These are phyloP conservation scores for Bidens hawaiensis DNA, from an alignment of 140 eudicot genomes.

Conservation along the genomic window DNA sequence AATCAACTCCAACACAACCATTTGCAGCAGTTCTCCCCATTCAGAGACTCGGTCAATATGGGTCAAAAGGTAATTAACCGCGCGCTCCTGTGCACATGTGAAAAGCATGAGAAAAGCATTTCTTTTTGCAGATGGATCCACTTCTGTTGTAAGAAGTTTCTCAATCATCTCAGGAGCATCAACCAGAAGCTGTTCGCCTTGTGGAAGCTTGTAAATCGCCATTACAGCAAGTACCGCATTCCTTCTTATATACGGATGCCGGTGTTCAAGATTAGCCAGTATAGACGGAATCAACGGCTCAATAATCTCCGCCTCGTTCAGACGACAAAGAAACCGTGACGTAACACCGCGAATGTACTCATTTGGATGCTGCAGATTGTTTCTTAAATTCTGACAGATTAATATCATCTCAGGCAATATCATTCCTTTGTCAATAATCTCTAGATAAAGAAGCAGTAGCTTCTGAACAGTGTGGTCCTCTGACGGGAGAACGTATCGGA, in stretches of 20 bases:
- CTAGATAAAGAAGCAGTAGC: slow-evolving; percentile 50
- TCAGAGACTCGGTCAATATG: slow-evolving; percentile 54
- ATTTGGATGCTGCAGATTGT: slow-evolving; percentile 61
- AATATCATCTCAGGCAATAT: slow-evolving; percentile 64
- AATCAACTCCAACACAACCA: slow-evolving; percentile 65
- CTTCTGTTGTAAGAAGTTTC: slow-evolving; percentile 54
- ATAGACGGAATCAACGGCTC: slow-evolving; percentile 69
- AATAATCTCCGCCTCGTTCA: slow-evolving; percentile 54
- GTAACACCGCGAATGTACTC: slow-evolving; percentile 73
- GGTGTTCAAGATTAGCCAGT: slow-evolving; percentile 53
- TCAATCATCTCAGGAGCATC: slow-evolving; percentile 71
- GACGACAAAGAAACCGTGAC: slow-evolving; percentile 60
- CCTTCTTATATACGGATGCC: slow-evolving; percentile 62
- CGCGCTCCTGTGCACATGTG: slow-evolving; percentile 62
- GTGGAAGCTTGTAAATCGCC: slow-evolving; percentile 67
- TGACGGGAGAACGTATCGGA: slow-evolving; percentile 62
- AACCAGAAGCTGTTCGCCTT: slow-evolving; percentile 58
- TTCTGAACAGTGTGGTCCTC: slow-evolving; percentile 69
- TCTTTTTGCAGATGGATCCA: slow-evolving; percentile 64
- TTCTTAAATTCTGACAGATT: slow-evolving; percentile 61
- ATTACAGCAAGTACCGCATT: slow-evolving; percentile 66
- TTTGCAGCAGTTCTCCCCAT: slow-evolving; percentile 66
- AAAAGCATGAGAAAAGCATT: slow-evolving; percentile 68
- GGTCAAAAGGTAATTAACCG: slow-evolving; percentile 53
- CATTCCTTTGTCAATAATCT: slow-evolving; percentile 60